These are phyloP conservation scores for Cutaneotrichosporon dermatis DNA, from an alignment of 1,284 basidiomycete genomes.

Conservation along the genomic window DNA sequence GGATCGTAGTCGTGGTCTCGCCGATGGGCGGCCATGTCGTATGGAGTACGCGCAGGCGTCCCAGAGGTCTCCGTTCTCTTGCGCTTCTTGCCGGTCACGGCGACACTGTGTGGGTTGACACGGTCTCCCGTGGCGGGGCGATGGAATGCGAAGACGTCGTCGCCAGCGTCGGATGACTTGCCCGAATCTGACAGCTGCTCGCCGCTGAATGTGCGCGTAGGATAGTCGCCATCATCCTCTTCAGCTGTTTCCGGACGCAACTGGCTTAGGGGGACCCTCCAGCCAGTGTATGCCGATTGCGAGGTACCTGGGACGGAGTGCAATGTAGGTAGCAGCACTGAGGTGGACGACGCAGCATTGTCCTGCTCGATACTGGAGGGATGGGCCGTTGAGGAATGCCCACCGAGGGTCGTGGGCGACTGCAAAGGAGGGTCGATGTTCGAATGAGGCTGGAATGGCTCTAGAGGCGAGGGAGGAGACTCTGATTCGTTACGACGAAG, in stretches of 20 bases:
- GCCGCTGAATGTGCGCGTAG: not conserved
- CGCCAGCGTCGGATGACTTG: not conserved
- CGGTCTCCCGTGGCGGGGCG: not conserved
- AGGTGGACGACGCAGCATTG: not conserved
- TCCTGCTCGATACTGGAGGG: too few species aligned
- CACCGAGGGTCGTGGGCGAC: not conserved
- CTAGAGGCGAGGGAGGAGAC: not conserved
- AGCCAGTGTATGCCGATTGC: not conserved
- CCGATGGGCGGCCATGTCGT: not conserved
- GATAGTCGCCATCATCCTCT: not conserved
- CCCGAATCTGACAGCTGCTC: not conserved
- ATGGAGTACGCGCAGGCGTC: not conserved
- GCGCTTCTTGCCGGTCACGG: not conserved
- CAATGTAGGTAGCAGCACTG: not conserved
- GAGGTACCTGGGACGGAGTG: too few species aligned
- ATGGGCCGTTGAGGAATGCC: not conserved
- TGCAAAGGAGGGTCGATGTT: not conserved
- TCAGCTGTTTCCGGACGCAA: not conserved
- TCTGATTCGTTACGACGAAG: too few species aligned
- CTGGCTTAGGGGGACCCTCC: not conserved
- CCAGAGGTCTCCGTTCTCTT: not conserved
- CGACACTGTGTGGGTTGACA: not conserved
- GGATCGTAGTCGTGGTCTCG: conserved; percentile 21
- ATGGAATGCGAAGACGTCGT: conserved; percentile 7
- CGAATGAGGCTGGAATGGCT: not conserved